Base-by-base conservation (phyloP, 805 yeast genomes). In the Wickerhamomyces hampshirensis region DNA sequence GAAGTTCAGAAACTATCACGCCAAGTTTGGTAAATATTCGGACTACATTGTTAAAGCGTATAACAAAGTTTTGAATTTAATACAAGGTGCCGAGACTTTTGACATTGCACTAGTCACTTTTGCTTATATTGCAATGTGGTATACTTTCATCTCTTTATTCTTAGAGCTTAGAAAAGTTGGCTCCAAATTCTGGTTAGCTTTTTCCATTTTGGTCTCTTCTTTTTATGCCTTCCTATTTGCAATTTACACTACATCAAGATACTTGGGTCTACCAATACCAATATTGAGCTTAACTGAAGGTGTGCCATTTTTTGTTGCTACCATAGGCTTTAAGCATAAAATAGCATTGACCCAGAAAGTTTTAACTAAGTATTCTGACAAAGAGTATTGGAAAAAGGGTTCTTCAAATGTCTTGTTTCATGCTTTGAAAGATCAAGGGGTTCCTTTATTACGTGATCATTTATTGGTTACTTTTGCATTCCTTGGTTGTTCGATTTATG, bases 321-420 rank as follows among this genome's bases (percentile, higher is more conserved):
- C 87, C 5, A 77, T 91, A 54, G 98, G 98, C 2, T 91, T 91
- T 62, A 88, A 86, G 56, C 84, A 85, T 58, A 87, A 89, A 53
- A 74, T 86, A 14, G 68, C 76, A 10, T 70, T 88, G 44, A 82
- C 96, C 1, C 63, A 72, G 15, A 72, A 75, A 31, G 79, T 81
- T 17, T 65, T 71, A 18, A 56, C 69, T 12, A 48, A 50, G 24
- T 43, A 48, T 13, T 41, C 52, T 1, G 39, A 30, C 6, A 47
- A 44, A 18, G 54, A 59, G 34, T 53, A 52, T 53, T 44, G 55
- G 51, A 49, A 48, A 38, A 47, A 57, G 33, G 63, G 60, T 18
- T 46, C 63, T 14, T 56, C 68, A 24, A 54, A 51, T 26, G 53
- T 63, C 21, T 55, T 67, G 11, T 58, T 50, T 40, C 50, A 54